A percentile compares a stretch with the other conserved stretches of the same genome.
Conservation (phyloP, 2,329 filamentous ascomycete genomes). For the Chaetomium sp. region DNA sequence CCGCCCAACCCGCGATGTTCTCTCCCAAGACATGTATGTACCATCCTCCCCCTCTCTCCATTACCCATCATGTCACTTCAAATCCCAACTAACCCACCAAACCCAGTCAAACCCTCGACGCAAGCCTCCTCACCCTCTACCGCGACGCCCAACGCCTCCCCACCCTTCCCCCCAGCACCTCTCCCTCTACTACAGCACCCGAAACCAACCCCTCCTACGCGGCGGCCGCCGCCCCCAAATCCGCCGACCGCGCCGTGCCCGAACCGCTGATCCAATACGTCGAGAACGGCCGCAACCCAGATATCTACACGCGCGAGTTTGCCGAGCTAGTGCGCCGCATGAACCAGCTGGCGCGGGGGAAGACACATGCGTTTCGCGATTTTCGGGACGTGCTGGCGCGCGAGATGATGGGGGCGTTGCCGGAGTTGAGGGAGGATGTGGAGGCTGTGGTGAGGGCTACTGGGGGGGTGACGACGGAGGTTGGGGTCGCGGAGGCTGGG, state of each 20-base stretch:
- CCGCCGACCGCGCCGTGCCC: slow-evolving; percentile 42
- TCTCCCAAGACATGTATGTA: slow-evolving; percentile 45
- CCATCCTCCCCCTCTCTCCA: slow-evolving; percentile 24
- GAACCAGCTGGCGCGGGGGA: slow-evolving; percentile 62
- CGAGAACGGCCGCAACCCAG: slow-evolving; percentile 64
- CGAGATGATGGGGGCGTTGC: slow-evolving; percentile 52
- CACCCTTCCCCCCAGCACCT: slow-evolving; percentile 14
- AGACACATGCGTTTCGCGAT: slow-evolving; percentile 51
- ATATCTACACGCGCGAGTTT: slow-evolving; percentile 69
- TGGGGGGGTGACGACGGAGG: slow-evolving; percentile 21
- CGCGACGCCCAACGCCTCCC: slow-evolving; percentile 25
- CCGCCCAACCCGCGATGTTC: slow-evolving; percentile 48
- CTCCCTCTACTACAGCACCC: slow-evolving; percentile 26
- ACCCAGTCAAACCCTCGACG: slow-evolving; percentile 30
- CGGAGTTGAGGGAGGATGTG: slow-evolving; percentile 51
- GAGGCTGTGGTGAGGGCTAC: slow-evolving; percentile 44
- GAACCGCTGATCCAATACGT: slow-evolving; percentile 62
- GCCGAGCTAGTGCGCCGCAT: slow-evolving; percentile 60
- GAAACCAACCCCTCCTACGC: background rate
- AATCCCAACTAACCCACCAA: background rate
- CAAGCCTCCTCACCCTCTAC: slow-evolving; percentile 29
- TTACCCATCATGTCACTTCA: background rate
- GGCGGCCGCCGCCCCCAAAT: too few species aligned
- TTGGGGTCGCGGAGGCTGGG: background rate
- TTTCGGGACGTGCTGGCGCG: slow-evolving; percentile 58